Evolutionary conservation across 2,329 filamentous ascomycete genomes (phyloP).

Genomic region (Coniochaeta hoffmannii): DNA sequence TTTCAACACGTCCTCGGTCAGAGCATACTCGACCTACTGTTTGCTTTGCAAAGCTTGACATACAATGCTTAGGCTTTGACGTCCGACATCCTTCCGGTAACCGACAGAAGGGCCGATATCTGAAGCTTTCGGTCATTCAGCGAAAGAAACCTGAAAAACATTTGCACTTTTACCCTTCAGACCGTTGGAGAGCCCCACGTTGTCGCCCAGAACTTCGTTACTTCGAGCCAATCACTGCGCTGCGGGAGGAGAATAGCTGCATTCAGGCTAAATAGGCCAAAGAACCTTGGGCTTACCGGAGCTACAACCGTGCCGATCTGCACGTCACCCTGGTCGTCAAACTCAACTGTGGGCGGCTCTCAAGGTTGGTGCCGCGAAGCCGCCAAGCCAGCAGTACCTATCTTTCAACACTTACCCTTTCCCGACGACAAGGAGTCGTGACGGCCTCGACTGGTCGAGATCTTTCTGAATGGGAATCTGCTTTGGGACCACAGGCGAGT

Average conservation of each 20-base stretch:
- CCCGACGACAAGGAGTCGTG: neutral
- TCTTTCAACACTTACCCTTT: neutral
- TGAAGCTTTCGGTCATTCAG: neutral
- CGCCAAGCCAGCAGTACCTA: neutral
- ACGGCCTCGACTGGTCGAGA: too few relatives aligned
- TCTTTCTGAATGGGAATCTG: neutral
- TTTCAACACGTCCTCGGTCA: neutral
- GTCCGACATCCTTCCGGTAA: conserved; percentile 7
- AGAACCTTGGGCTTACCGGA: neutral
- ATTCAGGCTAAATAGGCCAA: conserved; percentile 11
- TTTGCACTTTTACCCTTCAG: neutral
- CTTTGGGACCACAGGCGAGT: neutral
- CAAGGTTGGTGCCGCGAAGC: neutral
- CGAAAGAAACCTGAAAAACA: neutral
- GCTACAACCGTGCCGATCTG: neutral
- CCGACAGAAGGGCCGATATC: conserved; percentile 15
- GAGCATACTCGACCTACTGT: too few relatives aligned
- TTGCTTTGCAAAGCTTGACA: too few relatives aligned
- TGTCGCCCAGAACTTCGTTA: neutral
- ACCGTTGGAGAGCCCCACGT: neutral
- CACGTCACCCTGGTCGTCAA: conserved; percentile 2
- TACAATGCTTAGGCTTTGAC: neutral
- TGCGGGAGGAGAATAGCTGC: conserved; percentile 3
- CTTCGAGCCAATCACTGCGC: conserved; percentile 4
- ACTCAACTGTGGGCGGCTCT: neutral